These are phyloP conservation scores for Aspergillus taichungensis DNA, from an alignment of 495 filamentous ascomycete species.

Conservation along the genomic window DNA sequence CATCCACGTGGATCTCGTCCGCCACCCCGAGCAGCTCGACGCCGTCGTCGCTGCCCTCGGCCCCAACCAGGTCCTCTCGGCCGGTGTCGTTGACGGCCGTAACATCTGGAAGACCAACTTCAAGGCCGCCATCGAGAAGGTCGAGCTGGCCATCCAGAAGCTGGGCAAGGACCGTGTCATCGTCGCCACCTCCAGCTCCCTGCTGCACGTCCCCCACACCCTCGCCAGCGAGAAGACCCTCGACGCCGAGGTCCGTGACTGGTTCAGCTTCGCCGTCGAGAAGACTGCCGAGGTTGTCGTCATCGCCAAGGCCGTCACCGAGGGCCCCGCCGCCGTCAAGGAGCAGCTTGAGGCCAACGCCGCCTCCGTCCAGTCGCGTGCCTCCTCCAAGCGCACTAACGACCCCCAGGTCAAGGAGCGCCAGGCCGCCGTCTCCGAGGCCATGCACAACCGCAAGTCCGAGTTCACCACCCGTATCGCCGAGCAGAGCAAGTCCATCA, in stretches of 20 bases:
- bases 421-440: slow-evolving; percentile 72
- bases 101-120: slow-evolving; percentile 99
- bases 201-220: slow-evolving; percentile 96
- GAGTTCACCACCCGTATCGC: slow-evolving; percentile 73
- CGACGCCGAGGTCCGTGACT: slow-evolving; percentile 81
- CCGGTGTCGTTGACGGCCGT: slow-evolving; percentile 92
- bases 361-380: slow-evolving; percentile 78
- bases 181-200: slow-evolving; percentile 90
- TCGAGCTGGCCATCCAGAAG: slow-evolving; percentile 82
- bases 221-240: slow-evolving; percentile 96
- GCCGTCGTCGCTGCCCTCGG: slow-evolving; percentile 68
- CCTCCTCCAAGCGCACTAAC: slow-evolving; percentile 89
- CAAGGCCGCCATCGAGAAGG: slow-evolving; percentile 76
- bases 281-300: slow-evolving; percentile 85
- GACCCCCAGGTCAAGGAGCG: slow-evolving; percentile 92
- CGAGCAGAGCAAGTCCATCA: slow-evolving; percentile 77
- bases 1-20: slow-evolving; percentile 91
- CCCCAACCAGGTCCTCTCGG: slow-evolving; percentile 78
- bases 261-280: slow-evolving; percentile 97
- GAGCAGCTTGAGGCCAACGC: slow-evolving; percentile 89
- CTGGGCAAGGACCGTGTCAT: slow-evolving; percentile 94
- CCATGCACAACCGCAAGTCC: slow-evolving; percentile 87
- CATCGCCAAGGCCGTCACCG: slow-evolving; percentile 92
- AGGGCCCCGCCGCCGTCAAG: slow-evolving; percentile 76
- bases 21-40: slow-evolving; percentile 92